These are phyloP conservation scores for Yamadazyma sp. DNA, from an alignment of 1,139 yeast species.

Conservation along the genomic window DNA sequence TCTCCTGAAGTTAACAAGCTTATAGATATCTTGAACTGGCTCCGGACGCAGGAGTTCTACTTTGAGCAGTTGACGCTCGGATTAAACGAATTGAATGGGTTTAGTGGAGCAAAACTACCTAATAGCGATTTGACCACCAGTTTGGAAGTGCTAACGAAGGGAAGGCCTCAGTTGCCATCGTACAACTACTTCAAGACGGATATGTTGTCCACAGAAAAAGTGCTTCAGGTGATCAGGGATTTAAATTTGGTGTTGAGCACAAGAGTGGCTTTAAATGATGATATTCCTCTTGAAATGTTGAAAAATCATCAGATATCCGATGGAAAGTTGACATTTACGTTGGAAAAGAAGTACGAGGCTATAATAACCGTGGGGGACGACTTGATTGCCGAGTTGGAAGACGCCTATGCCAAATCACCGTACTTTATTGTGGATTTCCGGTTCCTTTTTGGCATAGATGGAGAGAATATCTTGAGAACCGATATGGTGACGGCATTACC, in stretches of 20 bases:
- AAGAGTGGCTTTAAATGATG: slow-evolving; percentile 65
- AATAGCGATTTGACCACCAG: slow-evolving; percentile 88
- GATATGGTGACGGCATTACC: slow-evolving; percentile 35
- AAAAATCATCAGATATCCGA: slow-evolving; percentile 60
- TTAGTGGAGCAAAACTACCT: slow-evolving; percentile 83
- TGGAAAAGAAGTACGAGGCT: slow-evolving; percentile 56
- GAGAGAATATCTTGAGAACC: slow-evolving; percentile 23
- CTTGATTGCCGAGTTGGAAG: slow-evolving; percentile 47
- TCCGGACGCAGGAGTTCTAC: slow-evolving; percentile 71
- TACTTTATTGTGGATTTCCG: slow-evolving; percentile 77
- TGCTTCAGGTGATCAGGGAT: slow-evolving; percentile 63
- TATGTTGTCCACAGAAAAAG: slow-evolving; percentile 54
- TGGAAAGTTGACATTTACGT: slow-evolving; percentile 72
- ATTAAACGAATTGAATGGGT: slow-evolving; percentile 57
- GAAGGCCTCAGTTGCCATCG: slow-evolving; percentile 74
- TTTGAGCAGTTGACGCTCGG: slow-evolving; percentile 59
- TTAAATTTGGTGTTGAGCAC: slow-evolving; percentile 74
- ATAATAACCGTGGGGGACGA: slow-evolving; percentile 25
- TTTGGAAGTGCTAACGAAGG: slow-evolving; percentile 75
- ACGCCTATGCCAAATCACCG: slow-evolving; percentile 51
- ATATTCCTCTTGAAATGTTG: slow-evolving; percentile 62
- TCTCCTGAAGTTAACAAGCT: slow-evolving; percentile 68
- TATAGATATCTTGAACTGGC: slow-evolving; percentile 86
- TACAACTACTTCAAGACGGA: slow-evolving; percentile 57
- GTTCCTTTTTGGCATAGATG: slow-evolving; percentile 50